Conservation (phyloP, 164 flowering plant genomes). For the Houttuynia cordata region DNA sequence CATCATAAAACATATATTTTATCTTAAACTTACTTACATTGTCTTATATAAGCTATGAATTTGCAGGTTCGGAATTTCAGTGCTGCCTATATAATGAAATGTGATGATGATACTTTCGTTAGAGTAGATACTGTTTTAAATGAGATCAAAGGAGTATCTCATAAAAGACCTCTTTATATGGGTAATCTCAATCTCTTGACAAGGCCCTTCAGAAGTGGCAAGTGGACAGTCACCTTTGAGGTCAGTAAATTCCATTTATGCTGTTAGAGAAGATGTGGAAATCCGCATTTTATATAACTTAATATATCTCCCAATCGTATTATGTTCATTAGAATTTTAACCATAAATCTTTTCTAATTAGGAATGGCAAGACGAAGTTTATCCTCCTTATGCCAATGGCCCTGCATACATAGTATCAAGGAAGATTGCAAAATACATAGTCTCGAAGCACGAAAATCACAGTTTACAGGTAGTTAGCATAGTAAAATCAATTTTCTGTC, state of each 20-base stretch:
- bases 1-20: too few relatives aligned
- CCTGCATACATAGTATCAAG: conserved; percentile 77
- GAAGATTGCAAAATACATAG: conserved; percentile 59
- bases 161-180: conserved; percentile 63
- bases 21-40: too few relatives aligned
- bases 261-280: background rate
- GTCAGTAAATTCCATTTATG: conserved; percentile 14
- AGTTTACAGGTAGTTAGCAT: too few relatives aligned
- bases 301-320: background rate
- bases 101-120: conserved; percentile 91
- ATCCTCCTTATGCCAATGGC: conserved; percentile 96
- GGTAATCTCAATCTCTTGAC: conserved; percentile 91
- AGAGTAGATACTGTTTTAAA: conserved; percentile 69
- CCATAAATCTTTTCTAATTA: conserved; percentile 18
- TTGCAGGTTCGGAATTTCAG: conserved; percentile 61
- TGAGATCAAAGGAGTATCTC: conserved; percentile 38
- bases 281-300: too few relatives aligned
- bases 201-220: conserved; percentile 85
- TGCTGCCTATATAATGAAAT: conserved; percentile 80
- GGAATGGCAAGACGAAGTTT: conserved; percentile 93
- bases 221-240: conserved; percentile 96
- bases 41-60: background rate
- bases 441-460: conserved; percentile 50
- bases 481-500: too few relatives aligned
- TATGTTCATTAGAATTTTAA: background rate